Evolutionary conservation across 176 grass and related monocot species (phyloP), one percentile per base, ranked within the genome.

Genomic region (Triticum turgidum): DNA sequence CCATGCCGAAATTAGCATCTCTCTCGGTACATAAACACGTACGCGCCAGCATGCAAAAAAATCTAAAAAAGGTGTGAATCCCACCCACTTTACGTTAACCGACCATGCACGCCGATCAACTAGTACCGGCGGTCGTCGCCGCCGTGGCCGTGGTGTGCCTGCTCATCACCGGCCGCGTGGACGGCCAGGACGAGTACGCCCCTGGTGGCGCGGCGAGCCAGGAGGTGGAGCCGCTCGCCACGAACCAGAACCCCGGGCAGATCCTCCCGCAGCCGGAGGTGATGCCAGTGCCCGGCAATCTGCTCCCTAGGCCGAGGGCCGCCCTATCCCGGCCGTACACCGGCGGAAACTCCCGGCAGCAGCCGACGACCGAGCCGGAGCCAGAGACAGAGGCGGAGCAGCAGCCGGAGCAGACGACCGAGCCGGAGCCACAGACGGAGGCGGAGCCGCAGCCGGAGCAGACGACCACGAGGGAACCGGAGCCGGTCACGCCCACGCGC

Each of bases 121-220:
- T 21, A 15, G 24, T 11, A 8, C 4, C 20, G 39, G 73, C 73
- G 65, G 66, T 14, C 74, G 22, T 77, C 45, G 47, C 80, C 47
- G 87, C 58, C 75, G 75, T 76, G 42, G 73, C 74, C 4, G 74
- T 56, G 74, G 27, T 65, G 81, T 84, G 81, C 65, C 65, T 88
- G 13, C 52, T 84, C 27, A 29, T 70, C 65, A 41, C 8, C n/a
- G 70, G 78, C 45, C 49, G 12, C 29, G 47, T 17, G 12, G 15
- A 77, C 52, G 74, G 74, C 29, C 47, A 27, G 0, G 39, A 58
- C 8, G 74, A 30, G 32, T 77, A 77, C 9, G 47, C 21, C 2
- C 45, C 73, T 15, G 45, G 27, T 45, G 45, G 24, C 15, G 27
- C 21, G 21, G 61, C 17, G 27, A 77, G 74, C 74, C 0, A 56